These are phyloP conservation scores for Ceratocystis alfenasii DNA, from an alignment of 2,329 filamentous ascomycete genomes.

Conservation along the genomic window DNA sequence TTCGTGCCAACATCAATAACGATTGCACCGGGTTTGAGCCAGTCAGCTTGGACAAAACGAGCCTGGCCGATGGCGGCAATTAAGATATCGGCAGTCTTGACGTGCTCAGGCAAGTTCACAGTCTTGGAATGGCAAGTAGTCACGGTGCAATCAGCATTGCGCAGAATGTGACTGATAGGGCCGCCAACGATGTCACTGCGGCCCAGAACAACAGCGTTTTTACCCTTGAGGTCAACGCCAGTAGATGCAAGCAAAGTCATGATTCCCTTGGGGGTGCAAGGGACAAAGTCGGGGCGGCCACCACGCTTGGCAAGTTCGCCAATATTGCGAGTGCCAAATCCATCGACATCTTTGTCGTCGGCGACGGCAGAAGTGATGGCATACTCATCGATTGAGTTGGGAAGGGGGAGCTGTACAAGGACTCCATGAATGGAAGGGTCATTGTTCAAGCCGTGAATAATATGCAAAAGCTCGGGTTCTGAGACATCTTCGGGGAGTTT, in stretches of 20 bases:
- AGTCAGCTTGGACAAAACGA: slow-evolving; percentile 83
- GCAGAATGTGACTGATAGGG: slow-evolving; percentile 88
- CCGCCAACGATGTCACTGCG: slow-evolving; percentile 96
- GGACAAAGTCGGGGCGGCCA: slow-evolving; percentile 75
- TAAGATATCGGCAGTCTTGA: slow-evolving; percentile 79
- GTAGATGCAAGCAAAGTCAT: slow-evolving; percentile 83
- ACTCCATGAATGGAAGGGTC: slow-evolving; percentile 80
- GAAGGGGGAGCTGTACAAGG: slow-evolving; percentile 84
- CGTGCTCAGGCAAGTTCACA: slow-evolving; percentile 53
- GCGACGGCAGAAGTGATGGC: slow-evolving; percentile 78
- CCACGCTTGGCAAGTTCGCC: slow-evolving; percentile 94
- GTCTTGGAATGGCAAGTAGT: slow-evolving; percentile 93
- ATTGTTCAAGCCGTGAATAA: slow-evolving; percentile 73
- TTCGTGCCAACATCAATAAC: slow-evolving; percentile 98
- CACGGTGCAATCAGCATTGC: slow-evolving; percentile 91
- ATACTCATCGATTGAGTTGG: slow-evolving; percentile 82
- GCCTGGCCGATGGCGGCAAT: slow-evolving; percentile 84
- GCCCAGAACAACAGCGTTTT: slow-evolving; percentile 87
- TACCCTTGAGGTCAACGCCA: slow-evolving; percentile 72
- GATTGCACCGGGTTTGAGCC: slow-evolving; percentile 87
- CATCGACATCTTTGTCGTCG: slow-evolving; percentile 94
- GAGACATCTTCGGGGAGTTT: slow-evolving; percentile 71
- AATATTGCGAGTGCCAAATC: slow-evolving; percentile 88
- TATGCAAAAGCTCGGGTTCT: slow-evolving; percentile 74
- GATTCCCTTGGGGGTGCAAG: slow-evolving; percentile 93